phyloP scores from a whole-genome alignment of 2,329 filamentous ascomycete genomes.

The Neopestalotiopsis sp. region DNA sequence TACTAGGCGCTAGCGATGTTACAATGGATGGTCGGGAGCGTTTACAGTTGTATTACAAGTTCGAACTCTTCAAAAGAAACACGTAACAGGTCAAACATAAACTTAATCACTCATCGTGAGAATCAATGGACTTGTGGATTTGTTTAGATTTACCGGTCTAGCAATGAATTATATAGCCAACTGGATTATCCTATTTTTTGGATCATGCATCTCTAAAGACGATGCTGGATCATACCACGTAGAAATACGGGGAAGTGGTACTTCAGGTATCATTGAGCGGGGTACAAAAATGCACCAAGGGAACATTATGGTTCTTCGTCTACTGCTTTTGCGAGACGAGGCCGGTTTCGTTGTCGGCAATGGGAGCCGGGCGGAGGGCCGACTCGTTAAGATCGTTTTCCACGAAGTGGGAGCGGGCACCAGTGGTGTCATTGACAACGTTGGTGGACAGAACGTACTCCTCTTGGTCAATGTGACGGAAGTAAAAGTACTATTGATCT shows the following conservation, averaged over 20 bases:
- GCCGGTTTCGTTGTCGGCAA: conserved; percentile 37
- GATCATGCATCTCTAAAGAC: neutral
- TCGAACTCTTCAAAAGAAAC: neutral
- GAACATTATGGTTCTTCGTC: neutral
- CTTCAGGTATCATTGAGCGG: neutral
- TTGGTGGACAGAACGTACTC: conserved; percentile 44
- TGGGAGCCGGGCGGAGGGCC: conserved; percentile 34
- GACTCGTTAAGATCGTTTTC: conserved; percentile 46
- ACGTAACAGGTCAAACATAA: neutral
- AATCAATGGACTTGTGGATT: neutral
- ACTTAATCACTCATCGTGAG: neutral
- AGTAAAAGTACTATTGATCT: conserved; percentile 41
- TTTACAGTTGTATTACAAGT: neutral
- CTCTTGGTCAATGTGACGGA: conserved; percentile 51
- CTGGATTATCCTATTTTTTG: neutral
- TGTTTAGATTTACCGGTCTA: neutral
- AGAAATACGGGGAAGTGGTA: neutral
- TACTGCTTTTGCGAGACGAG: conserved; percentile 38
- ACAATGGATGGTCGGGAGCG: neutral
- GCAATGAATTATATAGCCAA: neutral
- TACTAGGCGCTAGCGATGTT: neutral
- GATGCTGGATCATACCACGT: neutral
- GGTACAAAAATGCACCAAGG: neutral
- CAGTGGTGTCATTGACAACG: conserved; percentile 40
- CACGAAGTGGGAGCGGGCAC: conserved; percentile 44